Conservation (phyloP, 371 early-diverging fungal species). For the Mortierella polycephala region DNA sequence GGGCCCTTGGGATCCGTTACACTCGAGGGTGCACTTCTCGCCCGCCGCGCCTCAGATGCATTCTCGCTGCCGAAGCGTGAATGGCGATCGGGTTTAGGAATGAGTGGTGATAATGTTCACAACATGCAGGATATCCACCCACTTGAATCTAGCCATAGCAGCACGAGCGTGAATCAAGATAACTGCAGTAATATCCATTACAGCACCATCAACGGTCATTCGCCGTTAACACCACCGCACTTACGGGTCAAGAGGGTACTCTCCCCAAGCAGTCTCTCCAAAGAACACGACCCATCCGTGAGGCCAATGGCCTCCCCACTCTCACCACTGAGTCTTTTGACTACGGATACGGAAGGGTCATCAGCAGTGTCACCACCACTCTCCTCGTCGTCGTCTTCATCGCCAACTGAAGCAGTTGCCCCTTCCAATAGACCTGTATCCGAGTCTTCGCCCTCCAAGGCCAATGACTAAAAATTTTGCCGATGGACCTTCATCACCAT, state of each 20-base stretch:
- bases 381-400: conserved; percentile 19
- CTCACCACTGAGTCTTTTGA: conserved; percentile 31
- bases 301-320: conserved; percentile 29
- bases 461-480: no score
- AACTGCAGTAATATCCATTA: no score
- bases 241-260: conserved; percentile 23
- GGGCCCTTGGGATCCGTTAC: conserved; percentile 4
- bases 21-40: conserved; percentile 4
- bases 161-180: not conserved
- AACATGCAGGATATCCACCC: conserved; percentile 16
- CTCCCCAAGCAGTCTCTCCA: conserved; percentile 35
- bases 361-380: conserved; percentile 30
- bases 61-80: conserved; percentile 26
- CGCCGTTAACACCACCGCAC: conserved; percentile 3
- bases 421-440: not conserved
- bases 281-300: conserved; percentile 5
- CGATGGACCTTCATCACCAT: not conserved
- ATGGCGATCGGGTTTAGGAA: conserved; percentile 31
- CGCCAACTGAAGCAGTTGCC: conserved; percentile 6
- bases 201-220: not conserved
- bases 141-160: conserved; percentile 12
- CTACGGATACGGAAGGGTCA: conserved; percentile 30
- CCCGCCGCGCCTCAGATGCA: conserved; percentile 32
- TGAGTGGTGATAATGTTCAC: not conserved
- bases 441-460: not conserved